These are phyloP conservation scores for Oligophagozyma castellii DNA, from an alignment of 1,139 yeast genomes.

Conservation along the genomic window DNA sequence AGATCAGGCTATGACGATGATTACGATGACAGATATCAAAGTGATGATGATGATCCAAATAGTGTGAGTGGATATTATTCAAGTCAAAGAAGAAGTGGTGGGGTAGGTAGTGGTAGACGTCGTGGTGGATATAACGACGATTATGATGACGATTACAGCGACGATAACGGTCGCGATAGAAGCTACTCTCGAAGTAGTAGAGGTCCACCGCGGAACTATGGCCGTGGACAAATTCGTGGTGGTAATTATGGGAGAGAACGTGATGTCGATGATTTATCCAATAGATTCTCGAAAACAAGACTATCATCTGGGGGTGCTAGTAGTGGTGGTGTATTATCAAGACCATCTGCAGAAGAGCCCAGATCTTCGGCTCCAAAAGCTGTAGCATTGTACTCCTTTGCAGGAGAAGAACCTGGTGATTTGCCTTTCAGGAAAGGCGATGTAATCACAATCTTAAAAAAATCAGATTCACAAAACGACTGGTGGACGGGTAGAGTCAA, in stretches of 20 bases:
- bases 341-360: conserved; percentile 24
- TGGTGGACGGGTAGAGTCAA: conserved; percentile 97
- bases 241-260: conserved; percentile 20
- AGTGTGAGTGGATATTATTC: conserved; percentile 28
- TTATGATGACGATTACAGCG: conserved; percentile 51
- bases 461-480: conserved; percentile 78
- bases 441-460: conserved; percentile 76
- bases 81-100: conserved; percentile 10
- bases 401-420: conserved; percentile 61
- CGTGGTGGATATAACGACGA: conserved; percentile 1
- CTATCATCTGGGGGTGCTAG: conserved; percentile 19
- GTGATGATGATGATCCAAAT: conserved; percentile 14
- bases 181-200: conserved; percentile 5
- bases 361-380: conserved; percentile 50
- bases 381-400: conserved; percentile 76
- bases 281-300: conserved; percentile 22
- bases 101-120: conserved; percentile 6
- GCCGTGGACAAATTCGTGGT: conserved; percentile 15
- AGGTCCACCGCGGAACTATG: conserved; percentile 5
- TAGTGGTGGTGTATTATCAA: conserved; percentile 19
- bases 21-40: conserved; percentile 5
- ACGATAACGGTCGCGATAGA: conserved; percentile 4
- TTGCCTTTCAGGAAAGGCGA: conserved; percentile 90
- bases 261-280: conserved; percentile 25
- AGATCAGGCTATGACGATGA: conserved; percentile 5